A percentile compares a stretch with the other conserved stretches of the same genome.
Evolutionary conservation across 2,329 filamentous ascomycete genomes (phyloP).

Genomic region (Nemania bipapillata): DNA sequence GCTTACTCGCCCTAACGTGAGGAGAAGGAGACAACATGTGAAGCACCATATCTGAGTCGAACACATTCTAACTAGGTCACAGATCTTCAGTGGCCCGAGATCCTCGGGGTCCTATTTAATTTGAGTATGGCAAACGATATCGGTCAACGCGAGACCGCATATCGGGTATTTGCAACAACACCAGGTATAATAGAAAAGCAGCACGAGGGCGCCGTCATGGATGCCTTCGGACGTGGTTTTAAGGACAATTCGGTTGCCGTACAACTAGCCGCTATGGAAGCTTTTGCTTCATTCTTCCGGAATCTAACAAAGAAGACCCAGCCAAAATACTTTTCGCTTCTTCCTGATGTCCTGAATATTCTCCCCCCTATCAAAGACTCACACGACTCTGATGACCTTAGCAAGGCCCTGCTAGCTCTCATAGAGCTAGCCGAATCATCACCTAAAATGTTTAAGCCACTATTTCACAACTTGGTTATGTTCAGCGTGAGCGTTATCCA

Average conservation of each 20-base stretch:
- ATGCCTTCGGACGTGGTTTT: constrained; percentile 91
- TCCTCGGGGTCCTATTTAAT: constrained; percentile 85
- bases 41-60: not conserved
- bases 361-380: constrained; percentile 93
- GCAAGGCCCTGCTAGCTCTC: constrained; percentile 86
- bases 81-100: constrained; percentile 90
- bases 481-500: constrained; percentile 94
- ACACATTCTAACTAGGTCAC: constrained; percentile 41
- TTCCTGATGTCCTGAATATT: constrained; percentile 93
- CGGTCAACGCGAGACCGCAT: constrained; percentile 89
- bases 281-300: constrained; percentile 95
- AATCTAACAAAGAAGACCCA: constrained; percentile 89
- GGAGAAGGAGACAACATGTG: not conserved
- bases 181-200: constrained; percentile 96
- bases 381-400: constrained; percentile 88
- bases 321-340: constrained; percentile 84
- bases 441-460: constrained; percentile 94
- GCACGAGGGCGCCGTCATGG: constrained; percentile 88
- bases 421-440: constrained; percentile 95
- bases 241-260: constrained; percentile 87
- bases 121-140: constrained; percentile 86
- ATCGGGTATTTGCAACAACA: constrained; percentile 93
- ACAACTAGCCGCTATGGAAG: constrained; percentile 92
- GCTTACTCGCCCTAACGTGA: not conserved
- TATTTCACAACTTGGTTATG: constrained; percentile 92